Conservation (phyloP, 495 filamentous ascomycete species). For the Neurospora sp. region DNA sequence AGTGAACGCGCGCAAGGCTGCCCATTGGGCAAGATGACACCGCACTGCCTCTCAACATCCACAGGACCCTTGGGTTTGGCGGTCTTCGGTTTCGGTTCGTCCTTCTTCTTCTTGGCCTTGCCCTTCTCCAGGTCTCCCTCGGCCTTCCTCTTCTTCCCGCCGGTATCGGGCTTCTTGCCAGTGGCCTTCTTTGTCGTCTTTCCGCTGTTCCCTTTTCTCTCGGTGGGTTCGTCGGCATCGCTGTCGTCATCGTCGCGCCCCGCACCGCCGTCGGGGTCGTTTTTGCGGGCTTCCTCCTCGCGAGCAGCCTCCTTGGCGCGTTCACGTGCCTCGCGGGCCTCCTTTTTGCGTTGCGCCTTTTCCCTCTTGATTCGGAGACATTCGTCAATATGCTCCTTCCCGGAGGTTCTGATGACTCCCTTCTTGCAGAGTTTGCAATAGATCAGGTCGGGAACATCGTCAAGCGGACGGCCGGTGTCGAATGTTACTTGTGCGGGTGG, state of each 20-base stretch:
- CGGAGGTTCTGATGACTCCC: conserved; percentile 49
- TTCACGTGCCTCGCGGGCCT: conserved; percentile 63
- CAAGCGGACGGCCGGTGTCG: conserved; percentile 59
- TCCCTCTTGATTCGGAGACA: conserved; percentile 68
- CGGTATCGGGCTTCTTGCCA: conserved; percentile 49
- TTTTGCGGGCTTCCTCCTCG: conserved; percentile 48
- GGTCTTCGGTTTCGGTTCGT: conserved; percentile 82
- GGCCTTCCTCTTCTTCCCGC: conserved; percentile 80
- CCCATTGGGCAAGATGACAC: conserved; percentile 72
- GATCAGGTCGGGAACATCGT: conserved; percentile 55
- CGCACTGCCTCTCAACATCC: conserved; percentile 95
- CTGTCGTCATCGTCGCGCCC: conserved; percentile 59
- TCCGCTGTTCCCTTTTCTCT: conserved; percentile 26
- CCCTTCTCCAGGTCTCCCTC: conserved; percentile 65
- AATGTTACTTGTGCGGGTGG: conserved; percentile 59
- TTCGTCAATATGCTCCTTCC: conserved; percentile 53
- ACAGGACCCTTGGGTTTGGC: conserved; percentile 89
- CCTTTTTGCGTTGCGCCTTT: conserved; percentile 67
- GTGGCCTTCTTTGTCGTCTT: conserved; percentile 67
- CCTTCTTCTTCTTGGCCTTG: conserved; percentile 89
- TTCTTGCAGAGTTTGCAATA: conserved; percentile 80
- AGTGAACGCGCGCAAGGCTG: conserved; percentile 82
- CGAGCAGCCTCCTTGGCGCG: conserved; percentile 48
- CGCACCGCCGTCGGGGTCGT: conserved; percentile 44
- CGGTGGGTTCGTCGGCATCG: conserved; percentile 39